Evolutionary conservation across 768 basidiomycete genomes (phyloP).

Genomic region (Melanogaster broomeanus): DNA sequence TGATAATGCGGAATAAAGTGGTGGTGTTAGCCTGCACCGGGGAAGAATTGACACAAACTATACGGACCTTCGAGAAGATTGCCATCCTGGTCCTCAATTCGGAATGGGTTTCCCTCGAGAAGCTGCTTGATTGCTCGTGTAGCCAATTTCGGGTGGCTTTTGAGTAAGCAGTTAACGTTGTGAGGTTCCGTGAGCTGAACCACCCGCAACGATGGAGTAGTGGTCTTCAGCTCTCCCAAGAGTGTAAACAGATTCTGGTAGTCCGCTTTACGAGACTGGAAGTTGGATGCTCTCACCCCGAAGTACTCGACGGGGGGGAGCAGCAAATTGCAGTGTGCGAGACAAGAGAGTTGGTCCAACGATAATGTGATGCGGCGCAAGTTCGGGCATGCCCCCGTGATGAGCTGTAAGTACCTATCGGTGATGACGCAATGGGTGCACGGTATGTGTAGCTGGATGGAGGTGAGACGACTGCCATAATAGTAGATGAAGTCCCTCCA

Average conservation of each 20-base stretch:
- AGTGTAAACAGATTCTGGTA: slow-evolving; percentile 12
- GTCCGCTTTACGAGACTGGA: slow-evolving; percentile 1
- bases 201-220: slow-evolving; percentile 17
- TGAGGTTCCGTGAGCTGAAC: slow-evolving; percentile 19
- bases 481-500: slow-evolving; percentile 15
- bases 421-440: not conserved
- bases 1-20: not conserved
- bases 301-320: slow-evolving; percentile 20
- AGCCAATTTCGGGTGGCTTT: slow-evolving; percentile 11
- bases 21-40: not conserved
- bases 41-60: not conserved
- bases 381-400: slow-evolving; percentile 14
- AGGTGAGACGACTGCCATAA: slow-evolving; percentile 17
- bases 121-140: slow-evolving; percentile 10
- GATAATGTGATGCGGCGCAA: slow-evolving; percentile 22
- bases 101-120: slow-evolving; percentile 5
- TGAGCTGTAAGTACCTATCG: slow-evolving; percentile 1
- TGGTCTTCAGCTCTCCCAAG: slow-evolving; percentile 10
- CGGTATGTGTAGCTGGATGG: slow-evolving; percentile 10
- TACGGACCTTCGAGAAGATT: slow-evolving; percentile 22
- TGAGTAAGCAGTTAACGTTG: slow-evolving; percentile 19
- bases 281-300: slow-evolving; percentile 5
- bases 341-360: not conserved
- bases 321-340: not conserved
- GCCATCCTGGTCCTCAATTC: slow-evolving; percentile 24